These are phyloP conservation scores for Umbelopsis sp. DNA, from an alignment of 371 early-diverging fungal genomes.

Conservation along the genomic window DNA sequence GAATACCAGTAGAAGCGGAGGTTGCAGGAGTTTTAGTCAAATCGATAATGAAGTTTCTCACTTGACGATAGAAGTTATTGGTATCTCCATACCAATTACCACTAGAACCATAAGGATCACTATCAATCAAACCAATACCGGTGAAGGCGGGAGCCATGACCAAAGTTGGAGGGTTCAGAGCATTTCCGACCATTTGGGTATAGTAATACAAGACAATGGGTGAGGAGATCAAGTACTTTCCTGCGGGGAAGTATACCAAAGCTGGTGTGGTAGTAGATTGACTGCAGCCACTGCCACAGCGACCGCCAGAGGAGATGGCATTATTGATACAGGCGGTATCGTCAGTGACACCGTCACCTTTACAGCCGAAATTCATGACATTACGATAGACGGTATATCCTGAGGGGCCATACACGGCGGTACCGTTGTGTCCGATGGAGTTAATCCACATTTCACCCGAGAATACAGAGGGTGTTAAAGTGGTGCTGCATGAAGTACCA, in stretches of 20 bases:
- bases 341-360: conserved; percentile 36
- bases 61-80: conserved; percentile 32
- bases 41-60: conserved; percentile 30
- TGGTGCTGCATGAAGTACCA: conserved; percentile 7
- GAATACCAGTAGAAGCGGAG: conserved; percentile 24
- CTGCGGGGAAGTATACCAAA: conserved; percentile 32
- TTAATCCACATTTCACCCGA: conserved; percentile 17
- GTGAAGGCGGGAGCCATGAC: conserved; percentile 27
- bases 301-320: conserved; percentile 29
- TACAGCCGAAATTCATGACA: conserved; percentile 29
- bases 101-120: conserved; percentile 27
- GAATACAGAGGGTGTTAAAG: conserved; percentile 5
- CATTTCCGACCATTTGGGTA: conserved; percentile 32
- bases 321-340: conserved; percentile 35
- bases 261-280: conserved; percentile 29
- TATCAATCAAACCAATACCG: conserved; percentile 30
- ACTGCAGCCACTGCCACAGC: conserved; percentile 30
- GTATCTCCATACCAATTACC: conserved; percentile 25
- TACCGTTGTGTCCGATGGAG: conserved; percentile 14
- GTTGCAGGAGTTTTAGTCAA: conserved; percentile 20
- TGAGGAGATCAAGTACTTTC: conserved; percentile 28
- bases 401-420: conserved; percentile 9
- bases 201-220: conserved; percentile 34
- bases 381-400: conserved; percentile 28
- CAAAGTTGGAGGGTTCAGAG: conserved; percentile 25